A percentile compares a stretch with the other conserved stretches of the same genome.
These are phyloP conservation scores for Sugiyamaella japonica DNA, from an alignment of 1,139 yeast species.

Conservation along the genomic window DNA sequence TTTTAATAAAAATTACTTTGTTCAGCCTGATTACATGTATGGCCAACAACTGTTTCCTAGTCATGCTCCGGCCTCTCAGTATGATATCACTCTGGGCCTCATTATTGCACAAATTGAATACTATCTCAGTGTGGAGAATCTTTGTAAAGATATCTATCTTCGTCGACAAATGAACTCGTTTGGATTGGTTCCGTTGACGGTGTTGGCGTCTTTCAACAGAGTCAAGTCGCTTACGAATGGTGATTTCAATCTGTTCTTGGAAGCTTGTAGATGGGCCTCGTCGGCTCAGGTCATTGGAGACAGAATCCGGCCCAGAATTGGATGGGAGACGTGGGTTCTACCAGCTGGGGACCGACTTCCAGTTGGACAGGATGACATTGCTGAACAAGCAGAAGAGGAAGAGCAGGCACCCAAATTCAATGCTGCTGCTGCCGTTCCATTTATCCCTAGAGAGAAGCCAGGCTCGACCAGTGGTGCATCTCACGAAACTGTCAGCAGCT, in stretches of 20 bases:
- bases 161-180: constrained; percentile 76
- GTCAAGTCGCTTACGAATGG: constrained; percentile 60
- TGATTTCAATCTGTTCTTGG: constrained; percentile 48
- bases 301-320: constrained; percentile 48
- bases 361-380: constrained; percentile 42
- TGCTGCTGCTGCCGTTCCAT: constrained; percentile 43
- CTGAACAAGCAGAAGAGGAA: constrained; percentile 20
- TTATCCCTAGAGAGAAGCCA: constrained; percentile 37
- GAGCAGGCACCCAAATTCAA: constrained; percentile 38
- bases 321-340: constrained; percentile 53
- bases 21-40: constrained; percentile 28
- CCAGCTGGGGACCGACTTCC: constrained; percentile 50
- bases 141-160: constrained; percentile 75
- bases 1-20: constrained; percentile 28
- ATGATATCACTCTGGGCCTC: constrained; percentile 36
- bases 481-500: constrained; percentile 1
- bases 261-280: constrained; percentile 48
- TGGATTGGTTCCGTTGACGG: constrained; percentile 67
- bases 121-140: constrained; percentile 84
- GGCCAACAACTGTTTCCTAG: constrained; percentile 28
- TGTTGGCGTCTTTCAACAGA: constrained; percentile 72
- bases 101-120: constrained; percentile 68
- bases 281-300: constrained; percentile 49
- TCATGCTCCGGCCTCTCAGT: constrained; percentile 27
- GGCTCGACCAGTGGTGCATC: constrained; percentile 8